A percentile compares a stretch with the other conserved stretches of the same genome.
These are phyloP conservation scores for Grigorovia transvaalensis DNA, from an alignment of 805 yeast species.

Conservation along the genomic window DNA sequence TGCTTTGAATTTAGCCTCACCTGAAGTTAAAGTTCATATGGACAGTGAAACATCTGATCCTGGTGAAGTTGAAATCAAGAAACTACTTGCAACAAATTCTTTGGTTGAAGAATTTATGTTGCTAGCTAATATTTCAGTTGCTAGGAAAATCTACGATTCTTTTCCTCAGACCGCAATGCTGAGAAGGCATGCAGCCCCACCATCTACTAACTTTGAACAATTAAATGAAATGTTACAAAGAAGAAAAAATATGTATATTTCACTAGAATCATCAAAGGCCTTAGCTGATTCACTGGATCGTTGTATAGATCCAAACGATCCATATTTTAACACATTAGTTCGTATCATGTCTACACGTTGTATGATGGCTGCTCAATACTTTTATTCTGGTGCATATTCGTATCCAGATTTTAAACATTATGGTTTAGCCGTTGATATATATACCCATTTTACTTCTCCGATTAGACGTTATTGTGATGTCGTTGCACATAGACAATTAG, in stretches of 20 bases:
- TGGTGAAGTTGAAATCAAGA: conserved; percentile 84
- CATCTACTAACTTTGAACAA: conserved; percentile 81
- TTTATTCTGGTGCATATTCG: conserved; percentile 80
- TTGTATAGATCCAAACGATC: conserved; percentile 72
- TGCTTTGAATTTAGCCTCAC: conserved; percentile 92
- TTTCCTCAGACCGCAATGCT: conserved; percentile 98
- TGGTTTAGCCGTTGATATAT: conserved; percentile 94
- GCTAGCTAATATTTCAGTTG: conserved; percentile 93
- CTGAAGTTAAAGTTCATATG: conserved; percentile 95
- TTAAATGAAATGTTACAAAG: conserved; percentile 82
- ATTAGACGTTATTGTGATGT: conserved; percentile 97
- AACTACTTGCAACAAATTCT: conserved; percentile 82
- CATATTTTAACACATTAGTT: conserved; percentile 83
- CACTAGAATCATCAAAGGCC: conserved; percentile 78
- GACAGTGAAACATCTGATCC: conserved; percentile 97
- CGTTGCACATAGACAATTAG: conserved; percentile 93
- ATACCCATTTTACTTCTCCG: conserved; percentile 97
- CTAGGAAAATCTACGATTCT: conserved; percentile 81
- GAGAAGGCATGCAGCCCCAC: conserved; percentile 97
- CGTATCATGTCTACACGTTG: conserved; percentile 97
- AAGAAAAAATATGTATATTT: conserved; percentile 63
- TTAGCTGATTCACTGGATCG: conserved; percentile 89
- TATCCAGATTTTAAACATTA: conserved; percentile 91
- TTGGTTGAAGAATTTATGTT: conserved; percentile 97
- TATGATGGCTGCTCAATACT: conserved; percentile 98